Evolutionary conservation across 1,284 basidiomycete species (phyloP).

Genomic region (Pseudozyma pruni): DNA sequence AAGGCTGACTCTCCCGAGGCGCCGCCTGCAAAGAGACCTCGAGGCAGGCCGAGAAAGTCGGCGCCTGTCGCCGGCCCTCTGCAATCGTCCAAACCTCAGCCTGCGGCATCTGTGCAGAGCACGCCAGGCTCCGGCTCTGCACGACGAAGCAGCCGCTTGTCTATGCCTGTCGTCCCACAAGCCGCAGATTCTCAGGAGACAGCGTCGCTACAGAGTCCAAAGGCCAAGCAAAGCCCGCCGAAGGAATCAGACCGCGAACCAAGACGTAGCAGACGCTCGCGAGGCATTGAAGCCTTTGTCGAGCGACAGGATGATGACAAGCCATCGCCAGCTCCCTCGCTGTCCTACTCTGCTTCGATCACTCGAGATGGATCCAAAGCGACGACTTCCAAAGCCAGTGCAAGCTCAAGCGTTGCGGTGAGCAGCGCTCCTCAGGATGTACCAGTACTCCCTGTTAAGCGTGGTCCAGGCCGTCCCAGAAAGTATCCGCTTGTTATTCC

Average conservation of each 20-base stretch:
- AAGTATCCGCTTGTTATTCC: neutral
- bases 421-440: neutral
- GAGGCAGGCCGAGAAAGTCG: constrained; percentile 21
- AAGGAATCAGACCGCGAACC: constrained; percentile 2
- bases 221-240: neutral
- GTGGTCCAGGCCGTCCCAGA: constrained; percentile 21
- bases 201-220: neutral
- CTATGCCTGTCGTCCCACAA: constrained; percentile 3
- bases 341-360: neutral
- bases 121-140: constrained; percentile 7
- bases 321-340: neutral
- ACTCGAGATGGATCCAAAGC: neutral
- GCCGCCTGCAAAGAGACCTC: constrained; percentile 7
- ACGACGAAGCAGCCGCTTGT: constrained; percentile 29
- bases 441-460: constrained; percentile 15
- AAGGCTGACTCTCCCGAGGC: constrained; percentile 23
- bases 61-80: neutral
- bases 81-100: neutral
- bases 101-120: neutral
- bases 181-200: neutral
- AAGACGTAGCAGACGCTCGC: constrained; percentile 8
- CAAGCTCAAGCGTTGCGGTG: neutral
- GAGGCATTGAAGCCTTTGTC: neutral
- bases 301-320: neutral
- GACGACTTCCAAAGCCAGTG: neutral